A percentile compares a stretch with the other conserved stretches of the same genome.
Conservation (phyloP, 805 yeast genomes). For the Barnettozyma botsteinii region DNA sequence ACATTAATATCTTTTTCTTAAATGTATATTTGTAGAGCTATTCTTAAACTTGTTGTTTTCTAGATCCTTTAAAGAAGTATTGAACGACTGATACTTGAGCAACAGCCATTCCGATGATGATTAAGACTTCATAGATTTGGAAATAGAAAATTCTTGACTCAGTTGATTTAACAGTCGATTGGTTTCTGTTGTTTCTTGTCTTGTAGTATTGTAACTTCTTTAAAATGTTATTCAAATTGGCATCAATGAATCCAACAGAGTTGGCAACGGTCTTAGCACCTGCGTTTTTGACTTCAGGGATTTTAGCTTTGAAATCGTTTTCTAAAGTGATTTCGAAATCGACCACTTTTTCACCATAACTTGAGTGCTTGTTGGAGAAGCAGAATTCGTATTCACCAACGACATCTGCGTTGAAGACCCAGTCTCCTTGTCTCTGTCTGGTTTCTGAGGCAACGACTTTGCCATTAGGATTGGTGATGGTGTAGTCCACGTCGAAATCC, state of each 20-base stretch:
- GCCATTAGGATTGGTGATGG: conserved; percentile 52
- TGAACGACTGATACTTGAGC: conserved; percentile 66
- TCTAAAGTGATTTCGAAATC: conserved; percentile 58
- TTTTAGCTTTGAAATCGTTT: conserved; percentile 29
- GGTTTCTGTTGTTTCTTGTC: conserved; percentile 87
- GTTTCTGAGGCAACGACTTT: conserved; percentile 40
- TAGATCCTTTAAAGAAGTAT: conserved; percentile 63
- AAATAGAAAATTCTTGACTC: conserved; percentile 75
- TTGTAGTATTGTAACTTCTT: conserved; percentile 73
- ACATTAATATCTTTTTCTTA: too few relatives aligned
- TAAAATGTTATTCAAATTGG: conserved; percentile 50
- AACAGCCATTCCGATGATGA: conserved; percentile 70
- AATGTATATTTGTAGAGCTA: too few relatives aligned
- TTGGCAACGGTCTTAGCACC: conserved; percentile 43
- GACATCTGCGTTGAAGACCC: conserved; percentile 46
- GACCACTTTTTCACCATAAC: conserved; percentile 66
- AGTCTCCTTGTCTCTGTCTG: conserved; percentile 60
- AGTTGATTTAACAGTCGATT: conserved; percentile 79
- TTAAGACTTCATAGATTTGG: conserved; percentile 61
- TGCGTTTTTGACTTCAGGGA: conserved; percentile 24
- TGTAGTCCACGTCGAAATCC: conserved; percentile 59
- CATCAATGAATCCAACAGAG: conserved; percentile 53
- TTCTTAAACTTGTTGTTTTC: conserved; percentile 44
- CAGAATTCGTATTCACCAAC: conserved; percentile 63
- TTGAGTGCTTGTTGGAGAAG: conserved; percentile 58